phyloP scores from a whole-genome alignment of 495 filamentous ascomycete genomes.

The Daldinia vernicosa region DNA sequence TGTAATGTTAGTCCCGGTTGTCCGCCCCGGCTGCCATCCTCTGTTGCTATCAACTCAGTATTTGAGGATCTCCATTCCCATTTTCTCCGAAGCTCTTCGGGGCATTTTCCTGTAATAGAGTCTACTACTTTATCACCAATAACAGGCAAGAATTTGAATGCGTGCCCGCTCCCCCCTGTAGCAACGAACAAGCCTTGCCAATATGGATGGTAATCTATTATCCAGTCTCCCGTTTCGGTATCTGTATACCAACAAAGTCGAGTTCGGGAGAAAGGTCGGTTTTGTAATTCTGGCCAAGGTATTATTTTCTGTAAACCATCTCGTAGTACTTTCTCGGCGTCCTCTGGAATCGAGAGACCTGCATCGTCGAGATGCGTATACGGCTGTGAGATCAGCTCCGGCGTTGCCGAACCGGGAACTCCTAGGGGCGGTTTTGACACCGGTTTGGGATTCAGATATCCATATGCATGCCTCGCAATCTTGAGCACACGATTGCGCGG shows the following conservation, averaged over 20 bases:
- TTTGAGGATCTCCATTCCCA: conserved; percentile 72
- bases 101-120: conserved; percentile 65
- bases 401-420: not conserved
- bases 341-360: conserved; percentile 58
- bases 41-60: conserved; percentile 54
- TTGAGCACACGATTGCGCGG: conserved; percentile 77
- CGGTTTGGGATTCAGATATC: conserved; percentile 76
- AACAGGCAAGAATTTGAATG: conserved; percentile 88
- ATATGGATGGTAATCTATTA: conserved; percentile 78
- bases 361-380: conserved; percentile 57
- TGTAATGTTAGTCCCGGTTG: conserved; percentile 61
- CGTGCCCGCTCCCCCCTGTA: conserved; percentile 87
- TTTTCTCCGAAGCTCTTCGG: conserved; percentile 65
- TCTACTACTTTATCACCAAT: conserved; percentile 81
- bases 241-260: conserved; percentile 91
- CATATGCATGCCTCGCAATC: conserved; percentile 81
- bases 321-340: conserved; percentile 70
- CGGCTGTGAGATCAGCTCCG: conserved; percentile 54
- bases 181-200: conserved; percentile 77
- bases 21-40: conserved; percentile 75
- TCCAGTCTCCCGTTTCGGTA: conserved; percentile 81
- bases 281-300: conserved; percentile 62
- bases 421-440: conserved; percentile 55
- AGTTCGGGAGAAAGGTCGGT: conserved; percentile 72
- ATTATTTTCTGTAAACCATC: conserved; percentile 68